phyloP scores from a whole-genome alignment of 177 flowering plant species.

The Vitis hybrid region DNA sequence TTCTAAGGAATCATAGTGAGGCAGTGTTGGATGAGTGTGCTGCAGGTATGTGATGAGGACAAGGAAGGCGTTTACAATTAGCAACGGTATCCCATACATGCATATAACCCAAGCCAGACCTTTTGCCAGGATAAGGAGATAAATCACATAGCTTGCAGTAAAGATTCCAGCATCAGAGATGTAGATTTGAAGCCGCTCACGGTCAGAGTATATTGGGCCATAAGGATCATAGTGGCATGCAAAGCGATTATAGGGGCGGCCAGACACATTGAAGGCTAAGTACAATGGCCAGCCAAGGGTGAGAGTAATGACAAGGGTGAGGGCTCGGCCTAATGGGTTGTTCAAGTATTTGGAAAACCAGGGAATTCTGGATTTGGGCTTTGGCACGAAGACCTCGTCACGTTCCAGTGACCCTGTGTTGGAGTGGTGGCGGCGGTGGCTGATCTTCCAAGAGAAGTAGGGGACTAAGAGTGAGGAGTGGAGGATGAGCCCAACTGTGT shows the following conservation, averaged over 20 bases:
- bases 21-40: slow-evolving; percentile 42
- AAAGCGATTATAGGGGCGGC: slow-evolving; percentile 33
- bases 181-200: slow-evolving; percentile 30
- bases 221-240: slow-evolving; percentile 42
- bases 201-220: slow-evolving; percentile 28
- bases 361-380: slow-evolving; percentile 19
- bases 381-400: slow-evolving; percentile 41
- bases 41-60: slow-evolving; percentile 35
- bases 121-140: slow-evolving; percentile 13
- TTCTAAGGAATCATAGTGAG: slow-evolving; percentile 30
- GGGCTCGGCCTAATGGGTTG: slow-evolving; percentile 35
- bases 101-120: slow-evolving; percentile 27
- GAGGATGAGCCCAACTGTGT: slow-evolving; percentile 30
- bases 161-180: slow-evolving; percentile 30
- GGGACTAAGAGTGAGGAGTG: slow-evolving; percentile 36
- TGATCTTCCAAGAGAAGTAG: slow-evolving; percentile 36
- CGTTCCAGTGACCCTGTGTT: slow-evolving; percentile 36
- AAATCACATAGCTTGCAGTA: slow-evolving; percentile 13
- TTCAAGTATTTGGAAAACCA: slow-evolving; percentile 30
- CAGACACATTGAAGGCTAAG: slow-evolving; percentile 37
- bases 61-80: slow-evolving; percentile 30
- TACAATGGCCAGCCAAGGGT: slow-evolving; percentile 41
- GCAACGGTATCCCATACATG: slow-evolving; percentile 29
- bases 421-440: slow-evolving; percentile 46
- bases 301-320: slow-evolving; percentile 19